Evolutionary conservation across 164 flowering plant species (phyloP), one percentile per base, ranked within the genome.

Genomic region (Chimonanthus salicifolius): DNA sequence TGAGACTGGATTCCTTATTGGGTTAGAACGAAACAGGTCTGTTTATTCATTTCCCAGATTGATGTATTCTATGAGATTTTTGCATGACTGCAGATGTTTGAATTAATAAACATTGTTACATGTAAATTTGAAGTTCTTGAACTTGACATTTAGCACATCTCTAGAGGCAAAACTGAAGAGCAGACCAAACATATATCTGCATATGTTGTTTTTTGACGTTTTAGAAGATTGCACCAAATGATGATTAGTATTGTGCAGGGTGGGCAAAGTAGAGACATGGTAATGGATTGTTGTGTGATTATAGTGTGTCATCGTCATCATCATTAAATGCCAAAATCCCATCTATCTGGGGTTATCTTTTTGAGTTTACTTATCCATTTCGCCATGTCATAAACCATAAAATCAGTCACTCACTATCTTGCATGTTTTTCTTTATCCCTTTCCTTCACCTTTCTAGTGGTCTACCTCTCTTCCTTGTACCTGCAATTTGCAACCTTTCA

Each of bases 1-100:
- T 49, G 98, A 93, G 82, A 98, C 96, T 73, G 99, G 80, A 44
- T 95, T 93, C 79, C 94, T 93, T 62, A 85, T 95, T 73, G 98
- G 98, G 49, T 67, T 92, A 33, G 99, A 95, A 85, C 89, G 75
- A 62, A 95, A 95, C 84, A 88, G 99, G 99, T 93, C 33, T 44
- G 49, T 20, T 68, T 16, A 15, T 48, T n/a, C 47, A 11, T 47
- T 45, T 9, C 50, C 60, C 60, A 54, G 11, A 9, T 54, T 54
- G 11, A 51, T 11, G 58, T 8, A 54, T 54, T 54, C 60, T 73
- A 33, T 45, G 5, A 65, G 68, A 65, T 45, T 44, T 62, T 5
- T 62, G 65, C 7, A 33, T 43, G 68, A 11, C 9, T 51, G 58
- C 58, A 51, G 4, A 54, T 54, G 15, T 13, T 13, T 13, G 60